A percentile compares a stretch with the other conserved stretches of the same genome.
phyloP scores from a whole-genome alignment of 1,284 basidiomycete species.

The Trichosporon asahii region DNA sequence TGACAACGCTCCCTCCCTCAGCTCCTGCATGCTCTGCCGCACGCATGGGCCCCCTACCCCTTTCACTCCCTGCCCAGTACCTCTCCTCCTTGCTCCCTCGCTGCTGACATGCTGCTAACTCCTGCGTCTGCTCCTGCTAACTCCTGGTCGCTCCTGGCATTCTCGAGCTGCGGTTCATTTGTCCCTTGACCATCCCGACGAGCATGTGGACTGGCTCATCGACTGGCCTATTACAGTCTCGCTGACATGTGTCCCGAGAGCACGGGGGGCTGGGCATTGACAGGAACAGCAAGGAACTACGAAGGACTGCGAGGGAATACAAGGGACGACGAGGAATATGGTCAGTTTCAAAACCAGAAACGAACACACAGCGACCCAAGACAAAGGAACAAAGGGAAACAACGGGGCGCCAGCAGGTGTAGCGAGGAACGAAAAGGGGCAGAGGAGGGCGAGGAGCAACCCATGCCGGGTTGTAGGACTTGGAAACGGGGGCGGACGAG shows the following conservation, averaged over 20 bases:
- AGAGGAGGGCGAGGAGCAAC: neutral
- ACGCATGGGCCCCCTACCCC: neutral
- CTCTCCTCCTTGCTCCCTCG: neutral
- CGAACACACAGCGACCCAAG: neutral
- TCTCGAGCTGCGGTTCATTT: neutral
- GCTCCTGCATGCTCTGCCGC: neutral
- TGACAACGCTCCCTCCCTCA: neutral
- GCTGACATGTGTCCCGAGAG: neutral
- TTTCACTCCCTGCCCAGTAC: neutral
- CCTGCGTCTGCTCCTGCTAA: neutral
- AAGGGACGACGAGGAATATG: neutral
- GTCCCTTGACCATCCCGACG: neutral
- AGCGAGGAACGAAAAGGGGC: no score
- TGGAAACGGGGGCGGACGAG: neutral
- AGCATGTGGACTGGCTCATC: neutral
- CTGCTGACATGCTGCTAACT: neutral
- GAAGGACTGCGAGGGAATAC: neutral
- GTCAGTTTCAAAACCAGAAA: neutral
- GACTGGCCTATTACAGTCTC: neutral
- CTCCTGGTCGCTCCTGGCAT: neutral
- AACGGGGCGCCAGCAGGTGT: neutral
- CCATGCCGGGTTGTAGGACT: neutral
- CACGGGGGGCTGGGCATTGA: neutral
- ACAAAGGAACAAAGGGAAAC: neutral
- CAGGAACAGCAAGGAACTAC: neutral